Evolutionary conservation across 768 basidiomycete genomes (phyloP).

Genomic region (Punctularia strigosozonata): DNA sequence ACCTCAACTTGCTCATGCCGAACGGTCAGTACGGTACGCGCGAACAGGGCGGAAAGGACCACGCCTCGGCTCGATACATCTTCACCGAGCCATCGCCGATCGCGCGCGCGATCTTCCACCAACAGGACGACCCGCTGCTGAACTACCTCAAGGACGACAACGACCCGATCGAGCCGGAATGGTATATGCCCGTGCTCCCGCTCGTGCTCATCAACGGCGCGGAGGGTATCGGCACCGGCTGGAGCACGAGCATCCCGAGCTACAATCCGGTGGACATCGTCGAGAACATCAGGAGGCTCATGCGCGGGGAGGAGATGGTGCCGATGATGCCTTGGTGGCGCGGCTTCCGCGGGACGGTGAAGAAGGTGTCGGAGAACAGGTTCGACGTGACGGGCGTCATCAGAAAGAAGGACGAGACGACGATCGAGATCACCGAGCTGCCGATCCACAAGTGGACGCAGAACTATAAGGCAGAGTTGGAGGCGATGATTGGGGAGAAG

Average conservation of each 20-base stretch:
- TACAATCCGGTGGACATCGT: constrained; percentile 92
- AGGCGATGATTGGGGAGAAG: constrained; percentile 82
- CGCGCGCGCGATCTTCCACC: constrained; percentile 67
- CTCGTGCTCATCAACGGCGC: constrained; percentile 87
- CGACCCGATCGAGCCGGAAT: constrained; percentile 81
- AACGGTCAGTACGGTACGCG: constrained; percentile 96
- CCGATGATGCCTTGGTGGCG: constrained; percentile 97
- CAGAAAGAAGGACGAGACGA: constrained; percentile 73
- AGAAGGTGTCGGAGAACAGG: constrained; percentile 70
- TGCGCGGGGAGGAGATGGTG: constrained; percentile 73
- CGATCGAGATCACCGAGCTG: constrained; percentile 88
- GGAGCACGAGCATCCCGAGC: constrained; percentile 88
- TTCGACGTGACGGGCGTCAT: constrained; percentile 70
- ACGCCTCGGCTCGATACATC: constrained; percentile 94
- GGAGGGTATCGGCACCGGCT: constrained; percentile 98
- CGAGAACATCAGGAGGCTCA: constrained; percentile 72
- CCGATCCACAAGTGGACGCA: constrained; percentile 95
- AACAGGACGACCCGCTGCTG: constrained; percentile 79
- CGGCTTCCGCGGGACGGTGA: constrained; percentile 86
- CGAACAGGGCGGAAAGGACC: constrained; percentile 88
- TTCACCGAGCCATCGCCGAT: constrained; percentile 71
- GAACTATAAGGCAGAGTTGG: constrained; percentile 84
- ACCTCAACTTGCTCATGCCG: constrained; percentile 78
- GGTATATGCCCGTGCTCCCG: constrained; percentile 85
- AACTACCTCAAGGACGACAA: constrained; percentile 82